phyloP scores from a whole-genome alignment of 1,284 basidiomycete species.

The Leccinum pallidistipes region DNA sequence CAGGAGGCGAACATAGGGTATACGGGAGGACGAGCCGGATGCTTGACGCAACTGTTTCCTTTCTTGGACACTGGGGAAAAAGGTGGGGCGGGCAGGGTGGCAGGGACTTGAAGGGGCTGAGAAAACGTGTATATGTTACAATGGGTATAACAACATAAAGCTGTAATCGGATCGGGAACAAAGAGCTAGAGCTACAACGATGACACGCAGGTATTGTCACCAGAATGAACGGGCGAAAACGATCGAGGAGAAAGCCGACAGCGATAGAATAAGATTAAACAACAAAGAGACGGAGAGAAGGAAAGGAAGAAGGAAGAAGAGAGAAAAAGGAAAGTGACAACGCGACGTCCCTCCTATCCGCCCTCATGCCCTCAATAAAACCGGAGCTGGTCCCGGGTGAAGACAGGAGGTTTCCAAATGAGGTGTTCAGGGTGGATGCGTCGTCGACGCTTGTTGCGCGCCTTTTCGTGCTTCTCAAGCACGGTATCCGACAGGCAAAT shows the following conservation, averaged over 20 bases:
- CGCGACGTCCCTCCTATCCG: not conserved
- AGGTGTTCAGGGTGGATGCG: conserved; percentile 82
- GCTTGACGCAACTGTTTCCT: conserved; percentile 12
- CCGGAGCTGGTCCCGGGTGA: conserved; percentile 86
- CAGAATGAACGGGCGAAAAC: conserved; percentile 1
- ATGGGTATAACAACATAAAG: conserved; percentile 14
- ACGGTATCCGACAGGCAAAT: conserved; percentile 92
- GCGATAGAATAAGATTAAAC: conserved; percentile 2
- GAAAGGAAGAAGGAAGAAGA: not conserved
- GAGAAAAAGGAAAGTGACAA: not conserved
- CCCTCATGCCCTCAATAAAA: conserved; percentile 63
- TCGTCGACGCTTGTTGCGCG: conserved; percentile 76
- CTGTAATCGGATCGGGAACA: conserved; percentile 10
- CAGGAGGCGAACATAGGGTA: conserved; percentile 21
- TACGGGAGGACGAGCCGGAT: not conserved
- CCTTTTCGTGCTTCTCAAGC: conserved; percentile 88
- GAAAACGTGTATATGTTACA: conserved; percentile 5
- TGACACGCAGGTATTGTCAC: conserved; percentile 9
- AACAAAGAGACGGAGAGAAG: not conserved
- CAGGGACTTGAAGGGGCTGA: not conserved
- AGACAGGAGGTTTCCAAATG: conserved; percentile 93
- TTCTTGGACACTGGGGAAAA: not conserved
- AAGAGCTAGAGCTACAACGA: conserved; percentile 34
- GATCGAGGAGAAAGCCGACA: not conserved
- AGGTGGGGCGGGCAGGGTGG: not conserved